Base-by-base conservation (phyloP, 768 basidiomycete genomes). In the Pleurotus djamor region DNA sequence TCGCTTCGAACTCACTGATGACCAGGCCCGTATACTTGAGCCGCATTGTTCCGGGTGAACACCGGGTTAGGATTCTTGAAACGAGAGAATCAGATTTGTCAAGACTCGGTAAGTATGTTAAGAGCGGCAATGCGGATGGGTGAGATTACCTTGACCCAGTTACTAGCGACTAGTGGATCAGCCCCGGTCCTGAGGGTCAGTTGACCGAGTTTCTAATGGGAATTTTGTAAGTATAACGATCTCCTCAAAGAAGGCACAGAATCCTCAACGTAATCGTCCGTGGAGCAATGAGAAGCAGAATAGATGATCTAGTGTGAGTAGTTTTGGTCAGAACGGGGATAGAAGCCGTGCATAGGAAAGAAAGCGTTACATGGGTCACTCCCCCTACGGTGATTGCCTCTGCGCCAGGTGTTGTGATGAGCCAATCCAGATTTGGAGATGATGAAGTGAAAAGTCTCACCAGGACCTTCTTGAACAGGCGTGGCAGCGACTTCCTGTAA, bases 251-350 rank as follows among this genome's bases (percentile, higher is more conserved):
- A 57, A 8, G 48, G 3, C 10, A 47, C 17, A n/a, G 13, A 55
- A 16, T 8, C 7, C 50, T 58, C 6, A 49, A 61, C 63, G 32
- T 64, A 64, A 57, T 64, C 63, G 43, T 64, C 63, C 12, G 60
- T 64, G 37, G 63, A 64, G 49, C 63, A 64, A 35, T 64, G 63
- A n/a, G 63, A 64, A 34, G 63, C 63, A 14, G 63, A 64, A 43
- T 64, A 64, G 34, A 64, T 58, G 44, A 64, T 64, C 63, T 64
- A 28, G 38, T 28, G 14, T 51, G 45, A 28, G 34, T 14, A 16
- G 17, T 56, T 14, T 55, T 10, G 43, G 37, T 45, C 38, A 33
- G 12, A 8, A 28, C 17, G 21, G 52, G 28, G 34, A 56, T 17
- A 6, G 33, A 17, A 7, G 38, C 38, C 9, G 9, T 13, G 16